phyloP scores from a whole-genome alignment of 768 basidiomycete genomes.

The Lactifluus subvellereus region DNA sequence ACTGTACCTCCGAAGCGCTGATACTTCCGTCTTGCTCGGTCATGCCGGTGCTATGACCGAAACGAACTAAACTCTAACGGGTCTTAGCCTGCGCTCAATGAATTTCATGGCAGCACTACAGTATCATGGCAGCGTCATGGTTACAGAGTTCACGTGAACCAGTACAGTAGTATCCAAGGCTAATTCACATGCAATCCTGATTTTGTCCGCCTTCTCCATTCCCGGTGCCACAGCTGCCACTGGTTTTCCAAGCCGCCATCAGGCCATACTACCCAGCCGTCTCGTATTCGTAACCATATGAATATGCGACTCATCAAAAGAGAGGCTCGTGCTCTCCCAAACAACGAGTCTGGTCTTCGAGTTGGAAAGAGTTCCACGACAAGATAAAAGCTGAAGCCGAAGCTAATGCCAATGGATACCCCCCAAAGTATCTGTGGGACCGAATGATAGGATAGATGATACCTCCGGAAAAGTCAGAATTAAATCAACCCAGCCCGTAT shows the following conservation, averaged over 20 bases:
- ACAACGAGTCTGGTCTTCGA: slow-evolving; percentile 44
- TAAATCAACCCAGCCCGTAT: not conserved
- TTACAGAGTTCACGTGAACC: not conserved
- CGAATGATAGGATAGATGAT: slow-evolving; percentile 69
- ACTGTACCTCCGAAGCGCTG: too few relatives aligned
- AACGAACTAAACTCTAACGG: not conserved
- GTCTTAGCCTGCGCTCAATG: not conserved
- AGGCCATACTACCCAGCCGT: slow-evolving; percentile 76
- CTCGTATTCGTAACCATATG: slow-evolving; percentile 64
- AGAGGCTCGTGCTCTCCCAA: slow-evolving; percentile 44
- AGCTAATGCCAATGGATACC: slow-evolving; percentile 50
- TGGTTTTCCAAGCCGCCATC: slow-evolving; percentile 74
- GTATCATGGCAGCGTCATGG: not conserved
- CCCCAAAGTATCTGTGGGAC: slow-evolving; percentile 73
- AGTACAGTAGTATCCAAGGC: not conserved
- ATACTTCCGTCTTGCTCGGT: too few relatives aligned
- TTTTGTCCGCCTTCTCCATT: slow-evolving; percentile 44
- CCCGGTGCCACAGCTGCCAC: slow-evolving; percentile 59
- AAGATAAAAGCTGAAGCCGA: slow-evolving; percentile 52
- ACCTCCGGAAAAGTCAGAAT: slow-evolving; percentile 36
- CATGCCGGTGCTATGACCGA: too few relatives aligned
- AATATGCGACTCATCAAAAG: slow-evolving; percentile 54
- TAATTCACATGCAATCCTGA: slow-evolving; percentile 9
- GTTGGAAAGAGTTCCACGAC: slow-evolving; percentile 54
- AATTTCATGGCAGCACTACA: not conserved